Evolutionary conservation across 1,139 yeast genomes (phyloP).

Genomic region (Taiozyma onychis): DNA sequence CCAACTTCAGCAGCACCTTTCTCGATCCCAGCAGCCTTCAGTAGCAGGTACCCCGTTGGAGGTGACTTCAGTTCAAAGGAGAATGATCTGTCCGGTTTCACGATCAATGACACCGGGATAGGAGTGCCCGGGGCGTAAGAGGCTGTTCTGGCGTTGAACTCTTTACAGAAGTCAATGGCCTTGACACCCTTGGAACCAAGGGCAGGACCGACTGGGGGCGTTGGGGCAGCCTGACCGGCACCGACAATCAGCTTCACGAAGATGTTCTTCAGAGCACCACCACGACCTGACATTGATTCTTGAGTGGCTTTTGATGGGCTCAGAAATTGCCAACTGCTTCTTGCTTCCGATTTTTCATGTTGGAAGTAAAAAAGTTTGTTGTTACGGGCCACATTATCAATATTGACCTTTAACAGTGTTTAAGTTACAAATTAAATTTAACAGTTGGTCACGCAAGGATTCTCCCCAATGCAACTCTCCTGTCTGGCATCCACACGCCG

Average conservation of each 20-base stretch:
- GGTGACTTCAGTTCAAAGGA: constrained; percentile 86
- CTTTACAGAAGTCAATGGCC: constrained; percentile 97
- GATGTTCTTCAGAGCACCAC: constrained; percentile 29
- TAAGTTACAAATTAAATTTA: too few species aligned
- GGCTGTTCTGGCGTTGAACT: constrained; percentile 95
- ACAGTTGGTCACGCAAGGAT: not conserved
- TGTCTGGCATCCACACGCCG: constrained; percentile 7
- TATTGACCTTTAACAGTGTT: too few species aligned
- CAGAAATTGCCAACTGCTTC: not conserved
- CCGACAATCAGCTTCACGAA: constrained; percentile 88
- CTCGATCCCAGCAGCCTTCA: constrained; percentile 77
- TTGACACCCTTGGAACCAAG: constrained; percentile 97
- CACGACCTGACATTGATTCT: constrained; percentile 21
- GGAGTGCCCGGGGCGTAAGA: constrained; percentile 82
- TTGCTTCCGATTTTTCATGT: not conserved
- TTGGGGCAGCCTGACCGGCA: constrained; percentile 99
- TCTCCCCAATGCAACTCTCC: not conserved
- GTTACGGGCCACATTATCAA: not conserved
- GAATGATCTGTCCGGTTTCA: constrained; percentile 90
- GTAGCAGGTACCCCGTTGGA: constrained; percentile 80
- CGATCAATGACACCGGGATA: constrained; percentile 77
- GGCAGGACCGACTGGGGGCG: constrained; percentile 99
- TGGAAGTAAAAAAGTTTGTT: not conserved
- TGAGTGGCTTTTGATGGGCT: not conserved
- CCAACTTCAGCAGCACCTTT: constrained; percentile 63